A percentile compares a stretch with the other conserved stretches of the same genome.
Evolutionary conservation across 2,329 filamentous ascomycete species (phyloP).

Genomic region (Apiospora sp.): DNA sequence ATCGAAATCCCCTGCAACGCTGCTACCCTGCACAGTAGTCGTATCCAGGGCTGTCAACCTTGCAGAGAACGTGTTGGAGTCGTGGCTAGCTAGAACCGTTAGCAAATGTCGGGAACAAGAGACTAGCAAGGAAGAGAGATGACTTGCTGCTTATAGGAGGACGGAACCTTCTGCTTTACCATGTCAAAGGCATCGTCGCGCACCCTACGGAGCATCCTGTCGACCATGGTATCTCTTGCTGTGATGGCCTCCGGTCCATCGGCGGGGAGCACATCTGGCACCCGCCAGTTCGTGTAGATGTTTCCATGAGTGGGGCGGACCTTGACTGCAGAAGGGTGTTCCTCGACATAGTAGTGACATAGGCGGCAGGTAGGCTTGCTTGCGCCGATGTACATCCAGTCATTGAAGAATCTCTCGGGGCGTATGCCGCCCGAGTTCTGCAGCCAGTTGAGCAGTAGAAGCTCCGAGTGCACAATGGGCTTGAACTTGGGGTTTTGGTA

Average conservation of each 20-base stretch:
- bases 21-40: neutral
- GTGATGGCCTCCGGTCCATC: neutral
- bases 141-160: neutral
- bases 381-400: conserved; percentile 34
- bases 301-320: conserved; percentile 33
- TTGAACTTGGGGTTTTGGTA: conserved; percentile 22
- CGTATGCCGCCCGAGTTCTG: conserved; percentile 16
- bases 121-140: neutral
- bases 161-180: too few relatives aligned
- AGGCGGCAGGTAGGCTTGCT: conserved; percentile 37
- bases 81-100: conserved; percentile 4
- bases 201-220: too few relatives aligned
- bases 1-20: neutral
- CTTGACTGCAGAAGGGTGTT: conserved; percentile 26
- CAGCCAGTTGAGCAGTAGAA: conserved; percentile 33
- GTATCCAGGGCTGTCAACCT: neutral
- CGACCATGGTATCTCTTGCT: conserved; percentile 3
- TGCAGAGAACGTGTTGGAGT: conserved; percentile 25
- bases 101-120: too few relatives aligned
- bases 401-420: conserved; percentile 32
- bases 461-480: conserved; percentile 35
- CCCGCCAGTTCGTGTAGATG: conserved; percentile 33
- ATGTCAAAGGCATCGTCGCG: too few relatives aligned
- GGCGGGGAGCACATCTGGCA: conserved; percentile 29
- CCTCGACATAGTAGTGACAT: conserved; percentile 35